Evolutionary conservation across 2,329 filamentous ascomycete genomes (phyloP).

Genomic region (Karstenula rhodostoma): DNA sequence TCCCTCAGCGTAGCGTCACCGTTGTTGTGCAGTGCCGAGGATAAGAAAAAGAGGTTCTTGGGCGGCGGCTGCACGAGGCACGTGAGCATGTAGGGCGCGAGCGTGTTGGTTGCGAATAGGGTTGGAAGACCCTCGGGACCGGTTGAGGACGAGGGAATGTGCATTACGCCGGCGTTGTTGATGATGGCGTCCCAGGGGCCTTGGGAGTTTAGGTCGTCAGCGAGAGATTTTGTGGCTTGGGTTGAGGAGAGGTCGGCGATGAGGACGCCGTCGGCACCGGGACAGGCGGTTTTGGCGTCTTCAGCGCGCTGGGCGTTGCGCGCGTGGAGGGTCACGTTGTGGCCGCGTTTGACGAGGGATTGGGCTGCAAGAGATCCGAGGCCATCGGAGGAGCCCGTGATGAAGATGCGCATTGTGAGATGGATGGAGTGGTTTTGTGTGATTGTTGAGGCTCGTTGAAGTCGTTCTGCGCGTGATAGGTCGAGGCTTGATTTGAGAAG

Average conservation of each 20-base stretch:
- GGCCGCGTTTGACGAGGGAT: conserved; percentile 59
- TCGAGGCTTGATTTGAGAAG: too few species aligned
- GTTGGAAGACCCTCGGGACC: conserved; percentile 56
- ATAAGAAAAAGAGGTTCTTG: conserved; percentile 62
- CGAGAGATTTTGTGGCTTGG: conserved; percentile 60
- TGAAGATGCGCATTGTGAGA: conserved; percentile 58
- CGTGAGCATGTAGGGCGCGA: conserved; percentile 66
- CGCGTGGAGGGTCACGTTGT: conserved; percentile 65
- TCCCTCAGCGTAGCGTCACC: conserved; percentile 56
- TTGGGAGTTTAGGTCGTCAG: conserved; percentile 58
- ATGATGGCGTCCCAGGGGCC: conserved; percentile 64
- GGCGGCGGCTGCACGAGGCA: conserved; percentile 57
- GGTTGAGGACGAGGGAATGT: conserved; percentile 51
- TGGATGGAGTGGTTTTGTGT: background rate
- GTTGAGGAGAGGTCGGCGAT: conserved; percentile 63
- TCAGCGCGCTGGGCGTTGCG: conserved; percentile 63
- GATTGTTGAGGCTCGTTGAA: background rate
- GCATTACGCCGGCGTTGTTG: conserved; percentile 63
- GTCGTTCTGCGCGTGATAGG: too few species aligned
- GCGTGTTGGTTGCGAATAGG: conserved; percentile 64
- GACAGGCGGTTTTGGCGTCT: conserved; percentile 58
- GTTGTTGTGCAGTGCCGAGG: conserved; percentile 60
- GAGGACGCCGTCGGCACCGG: conserved; percentile 60
- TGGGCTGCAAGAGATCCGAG: conserved; percentile 62
- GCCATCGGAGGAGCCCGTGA: conserved; percentile 67